Evolutionary conservation across 1,139 yeast genomes (phyloP).

Genomic region (Yamadazyma songkhlaensis): DNA sequence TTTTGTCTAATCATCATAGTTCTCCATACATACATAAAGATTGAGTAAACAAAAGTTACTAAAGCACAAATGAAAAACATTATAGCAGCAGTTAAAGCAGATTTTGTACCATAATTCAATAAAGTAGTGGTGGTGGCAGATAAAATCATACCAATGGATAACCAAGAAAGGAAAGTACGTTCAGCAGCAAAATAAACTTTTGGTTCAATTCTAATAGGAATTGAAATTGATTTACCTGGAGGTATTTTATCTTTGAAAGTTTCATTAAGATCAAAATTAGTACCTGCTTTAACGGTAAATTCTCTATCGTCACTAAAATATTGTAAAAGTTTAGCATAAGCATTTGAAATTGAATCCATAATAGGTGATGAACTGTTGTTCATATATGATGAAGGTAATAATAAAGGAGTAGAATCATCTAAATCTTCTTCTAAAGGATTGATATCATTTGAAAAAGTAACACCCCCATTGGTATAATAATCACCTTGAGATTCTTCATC

Average conservation of each 20-base stretch:
- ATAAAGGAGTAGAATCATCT: slow-evolving; percentile 41
- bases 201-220: slow-evolving; percentile 81
- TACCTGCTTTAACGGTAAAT: slow-evolving; percentile 77
- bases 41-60: slow-evolving; percentile 69
- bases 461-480: slow-evolving; percentile 28
- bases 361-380: slow-evolving; percentile 30
- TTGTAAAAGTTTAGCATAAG: slow-evolving; percentile 39
- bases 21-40: slow-evolving; percentile 75
- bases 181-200: slow-evolving; percentile 84
- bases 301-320: slow-evolving; percentile 64
- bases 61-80: slow-evolving; percentile 88
- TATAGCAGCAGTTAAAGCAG: slow-evolving; percentile 77
- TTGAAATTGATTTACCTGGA: slow-evolving; percentile 69
- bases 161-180: slow-evolving; percentile 76
- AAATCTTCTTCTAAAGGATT: slow-evolving; percentile 50
- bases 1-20: slow-evolving; percentile 79
- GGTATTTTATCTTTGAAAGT: slow-evolving; percentile 61
- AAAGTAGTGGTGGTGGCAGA: slow-evolving; percentile 73
- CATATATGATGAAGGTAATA: slow-evolving; percentile 33
- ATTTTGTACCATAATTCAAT: slow-evolving; percentile 63
- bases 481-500: slow-evolving; percentile 46
- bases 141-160: slow-evolving; percentile 67
- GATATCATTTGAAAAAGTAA: slow-evolving; percentile 46
- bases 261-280: slow-evolving; percentile 61
- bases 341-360: slow-evolving; percentile 27